Evolutionary conservation across 1,284 basidiomycete species (phyloP).

Genomic region (Fomitopsis palustris): DNA sequence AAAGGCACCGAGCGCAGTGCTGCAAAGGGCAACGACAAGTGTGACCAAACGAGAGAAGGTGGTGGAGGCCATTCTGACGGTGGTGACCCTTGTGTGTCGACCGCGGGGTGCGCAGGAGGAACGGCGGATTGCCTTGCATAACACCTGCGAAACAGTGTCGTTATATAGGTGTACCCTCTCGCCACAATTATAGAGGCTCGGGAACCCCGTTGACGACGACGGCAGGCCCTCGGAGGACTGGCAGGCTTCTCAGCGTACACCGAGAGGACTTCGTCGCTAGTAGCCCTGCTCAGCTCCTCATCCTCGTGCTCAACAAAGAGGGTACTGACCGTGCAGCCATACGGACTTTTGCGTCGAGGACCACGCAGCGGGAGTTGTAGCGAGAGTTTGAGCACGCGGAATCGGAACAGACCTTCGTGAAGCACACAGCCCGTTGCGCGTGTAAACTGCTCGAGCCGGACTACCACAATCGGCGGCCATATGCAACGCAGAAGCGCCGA

Average conservation of each 20-base stretch:
- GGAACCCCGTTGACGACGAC: neutral
- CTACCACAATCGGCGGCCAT: neutral
- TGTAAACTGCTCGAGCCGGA: neutral
- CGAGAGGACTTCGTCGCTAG: neutral
- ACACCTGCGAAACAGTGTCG: neutral
- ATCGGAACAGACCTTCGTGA: neutral
- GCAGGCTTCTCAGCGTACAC: neutral
- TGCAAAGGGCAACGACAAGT: neutral
- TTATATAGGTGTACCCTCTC: neutral
- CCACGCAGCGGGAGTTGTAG: neutral
- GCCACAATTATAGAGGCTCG: neutral
- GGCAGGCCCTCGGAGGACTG: neutral
- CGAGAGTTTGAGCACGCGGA: neutral
- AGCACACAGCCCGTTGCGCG: neutral
- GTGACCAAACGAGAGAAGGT: conserved; percentile 1
- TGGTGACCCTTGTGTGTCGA: neutral
- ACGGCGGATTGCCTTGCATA: neutral
- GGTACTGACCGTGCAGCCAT: neutral
- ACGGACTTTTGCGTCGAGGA: neutral
- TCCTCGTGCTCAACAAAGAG: neutral
- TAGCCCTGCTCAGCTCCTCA: neutral
- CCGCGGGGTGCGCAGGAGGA: neutral
- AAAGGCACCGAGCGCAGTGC: neutral
- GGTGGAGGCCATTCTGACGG: neutral
- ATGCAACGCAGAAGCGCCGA: neutral